Evolutionary conservation across 192 early-diverging fungal genomes (phyloP).

Genomic region (Chytriomyces sp.): DNA sequence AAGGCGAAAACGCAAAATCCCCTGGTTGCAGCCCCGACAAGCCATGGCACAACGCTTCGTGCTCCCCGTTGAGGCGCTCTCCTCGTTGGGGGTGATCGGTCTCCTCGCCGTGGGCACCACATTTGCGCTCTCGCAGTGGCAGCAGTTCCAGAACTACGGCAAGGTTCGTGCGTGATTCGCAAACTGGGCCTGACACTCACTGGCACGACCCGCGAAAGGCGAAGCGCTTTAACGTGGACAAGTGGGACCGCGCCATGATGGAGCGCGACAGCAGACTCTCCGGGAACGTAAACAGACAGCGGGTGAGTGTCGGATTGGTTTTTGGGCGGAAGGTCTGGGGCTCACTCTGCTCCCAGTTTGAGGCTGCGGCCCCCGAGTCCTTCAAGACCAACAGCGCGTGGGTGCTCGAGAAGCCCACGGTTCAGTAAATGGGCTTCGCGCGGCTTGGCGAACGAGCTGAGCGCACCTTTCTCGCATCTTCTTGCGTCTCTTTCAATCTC

Average conservation of each 20-base stretch:
- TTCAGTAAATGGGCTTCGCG: no score
- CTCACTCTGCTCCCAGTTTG: slow-evolving; percentile 29
- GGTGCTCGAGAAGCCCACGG: slow-evolving; percentile 46
- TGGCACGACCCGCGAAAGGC: no score
- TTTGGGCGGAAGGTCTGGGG: not conserved
- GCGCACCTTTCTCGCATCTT: no score
- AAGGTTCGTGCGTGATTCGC: no score
- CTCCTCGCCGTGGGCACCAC: slow-evolving; percentile 31
- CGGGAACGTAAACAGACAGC: slow-evolving; percentile 60
- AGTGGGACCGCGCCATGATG: slow-evolving; percentile 64
- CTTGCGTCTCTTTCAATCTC: no score
- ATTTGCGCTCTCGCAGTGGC: slow-evolving; percentile 36
- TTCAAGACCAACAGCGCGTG: slow-evolving; percentile 56
- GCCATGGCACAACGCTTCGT: slow-evolving; percentile 27
- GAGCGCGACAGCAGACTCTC: slow-evolving; percentile 58
- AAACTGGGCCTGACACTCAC: no score
- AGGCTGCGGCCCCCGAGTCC: slow-evolving; percentile 41
- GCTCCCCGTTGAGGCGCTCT: slow-evolving; percentile 44
- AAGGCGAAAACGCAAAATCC: no score
- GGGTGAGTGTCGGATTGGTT: slow-evolving; percentile 27
- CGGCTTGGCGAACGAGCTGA: no score
- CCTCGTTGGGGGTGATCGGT: slow-evolving; percentile 40
- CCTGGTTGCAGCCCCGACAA: no score
- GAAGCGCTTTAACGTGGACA: slow-evolving; percentile 55
- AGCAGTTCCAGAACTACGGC: slow-evolving; percentile 51